These are phyloP conservation scores for Oenanthe javanica DNA, from an alignment of 140 eudicot species.

Conservation along the genomic window DNA sequence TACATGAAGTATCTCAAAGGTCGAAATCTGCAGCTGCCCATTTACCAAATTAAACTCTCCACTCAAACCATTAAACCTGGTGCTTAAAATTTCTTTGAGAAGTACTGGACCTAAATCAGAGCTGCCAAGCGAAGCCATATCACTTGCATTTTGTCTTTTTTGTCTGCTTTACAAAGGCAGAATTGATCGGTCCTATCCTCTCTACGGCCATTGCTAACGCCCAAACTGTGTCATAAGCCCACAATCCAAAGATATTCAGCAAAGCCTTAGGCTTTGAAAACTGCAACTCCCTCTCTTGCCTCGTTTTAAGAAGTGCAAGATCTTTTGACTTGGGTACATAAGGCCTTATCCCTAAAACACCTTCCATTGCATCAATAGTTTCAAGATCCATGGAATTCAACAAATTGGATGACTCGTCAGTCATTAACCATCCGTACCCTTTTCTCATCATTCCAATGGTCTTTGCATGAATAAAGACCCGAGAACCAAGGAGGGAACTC, in stretches of 20 bases:
- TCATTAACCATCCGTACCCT: slow-evolving; percentile 4
- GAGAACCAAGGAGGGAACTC: neutral
- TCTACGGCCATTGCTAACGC: slow-evolving; percentile 7
- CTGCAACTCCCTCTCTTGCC: neutral
- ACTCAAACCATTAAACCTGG: neutral
- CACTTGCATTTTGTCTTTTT: neutral
- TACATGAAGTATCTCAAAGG: neutral
- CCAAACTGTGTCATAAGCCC: slow-evolving; percentile 12
- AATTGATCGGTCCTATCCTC: slow-evolving; percentile 1
- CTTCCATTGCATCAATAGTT: neutral
- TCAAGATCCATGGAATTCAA: neutral
- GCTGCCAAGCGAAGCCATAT: neutral
- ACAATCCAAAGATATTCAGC: slow-evolving; percentile 9
- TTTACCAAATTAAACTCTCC: slow-evolving; percentile 6
- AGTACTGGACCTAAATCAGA: slow-evolving; percentile 4
- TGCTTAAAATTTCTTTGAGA: neutral
- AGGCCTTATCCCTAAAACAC: slow-evolving; percentile 4
- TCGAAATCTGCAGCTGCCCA: neutral
- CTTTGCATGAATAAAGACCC: neutral
- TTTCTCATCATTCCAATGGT: neutral
- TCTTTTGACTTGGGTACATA: slow-evolving; percentile 1
- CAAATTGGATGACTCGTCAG: slow-evolving; percentile 4
- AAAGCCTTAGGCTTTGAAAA: neutral
- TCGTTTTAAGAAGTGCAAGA: neutral
- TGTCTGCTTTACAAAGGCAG: neutral